Evolutionary conservation across 2,329 filamentous ascomycete genomes (phyloP), one percentile per base, ranked within the genome.

Genomic region (Monosporascus sp.): DNA sequence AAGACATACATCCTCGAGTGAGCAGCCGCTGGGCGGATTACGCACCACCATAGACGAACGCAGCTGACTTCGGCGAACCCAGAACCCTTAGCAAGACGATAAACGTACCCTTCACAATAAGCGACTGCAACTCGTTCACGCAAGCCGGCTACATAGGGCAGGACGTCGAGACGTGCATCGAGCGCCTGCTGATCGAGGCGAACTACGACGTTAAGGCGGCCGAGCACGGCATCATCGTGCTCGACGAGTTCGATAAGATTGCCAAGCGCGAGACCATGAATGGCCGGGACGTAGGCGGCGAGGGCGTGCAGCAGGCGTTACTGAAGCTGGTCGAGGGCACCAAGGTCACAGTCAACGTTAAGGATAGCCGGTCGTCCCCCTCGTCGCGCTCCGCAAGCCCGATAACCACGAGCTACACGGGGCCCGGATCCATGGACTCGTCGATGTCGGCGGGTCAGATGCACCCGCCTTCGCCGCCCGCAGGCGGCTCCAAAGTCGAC

Each of bases 191-290:
- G 9, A 89, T 95, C 52, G 91, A 95, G 54, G 85, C 93, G 8
- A 93, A 95, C 68, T 96, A 96, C 69, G 89, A 96, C 61, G 83
- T 94, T 27, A 84, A 85, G 54, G 84, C 87, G 51, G 87, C 91
- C 7, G 93, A 99, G 67, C 83, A 89, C 50, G 94, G 94, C 5
- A 97, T 99, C 52, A 90, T 99, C 47, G 94, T 96, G 52, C 78
- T 99, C 20, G 94, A 99, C 62, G 94, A 99, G 72, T 90, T 99
- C 52, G 94, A 99, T 75, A 99, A 99, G 73, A 92, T 97, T 54
- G 92, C 94, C 2, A 89, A 89, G 38, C 85, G 90, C 25, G 93
- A 94, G 67, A 88, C 92, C 17, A 84, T 84, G 55, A 91, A 96
- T 55, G 93, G 92, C 20, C 89, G 95, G 62, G 94, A 99, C 65